A percentile compares a stretch with the other conserved stretches of the same genome.
Conservation (phyloP, 768 basidiomycete genomes). For the Obba rivulosa region DNA sequence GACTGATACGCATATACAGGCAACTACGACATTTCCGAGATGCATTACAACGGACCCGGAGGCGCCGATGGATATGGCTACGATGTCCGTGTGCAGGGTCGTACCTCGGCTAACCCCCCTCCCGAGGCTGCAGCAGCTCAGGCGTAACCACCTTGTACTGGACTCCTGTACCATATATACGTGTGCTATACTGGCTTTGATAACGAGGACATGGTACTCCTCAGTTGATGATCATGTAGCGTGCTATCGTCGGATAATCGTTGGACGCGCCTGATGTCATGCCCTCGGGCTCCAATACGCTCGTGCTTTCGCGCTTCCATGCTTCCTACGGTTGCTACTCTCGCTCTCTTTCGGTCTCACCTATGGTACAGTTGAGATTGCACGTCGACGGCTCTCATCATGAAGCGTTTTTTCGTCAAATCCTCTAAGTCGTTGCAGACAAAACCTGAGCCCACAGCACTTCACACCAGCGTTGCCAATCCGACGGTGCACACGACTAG, state of each 20-base stretch:
- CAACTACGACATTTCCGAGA: constrained; percentile 85
- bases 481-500: constrained; percentile 19
- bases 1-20: constrained; percentile 38
- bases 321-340: too few relatives aligned
- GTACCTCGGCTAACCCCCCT: constrained; percentile 47
- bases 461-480: constrained; percentile 5
- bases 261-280: too few relatives aligned
- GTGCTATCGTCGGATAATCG: too few relatives aligned
- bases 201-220: too few relatives aligned
- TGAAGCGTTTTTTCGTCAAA: constrained; percentile 29
- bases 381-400: constrained; percentile 3
- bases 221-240: too few relatives aligned
- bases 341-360: too few relatives aligned
- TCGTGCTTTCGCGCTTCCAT: too few relatives aligned
- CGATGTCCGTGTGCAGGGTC: constrained; percentile 59
- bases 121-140: constrained; percentile 3
- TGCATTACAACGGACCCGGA: constrained; percentile 87
- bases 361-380: too few relatives aligned
- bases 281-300: too few relatives aligned
- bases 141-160: background rate
- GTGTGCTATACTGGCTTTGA: too few relatives aligned
- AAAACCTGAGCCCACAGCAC: background rate
- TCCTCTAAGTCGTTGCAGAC: constrained; percentile 8
- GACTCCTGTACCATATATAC: too few relatives aligned
- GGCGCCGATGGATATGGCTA: constrained; percentile 76